Evolutionary conservation across 2,329 filamentous ascomycete species (phyloP), one percentile per base, ranked within the genome.

Genomic region (Dactylellina parvicollis): DNA sequence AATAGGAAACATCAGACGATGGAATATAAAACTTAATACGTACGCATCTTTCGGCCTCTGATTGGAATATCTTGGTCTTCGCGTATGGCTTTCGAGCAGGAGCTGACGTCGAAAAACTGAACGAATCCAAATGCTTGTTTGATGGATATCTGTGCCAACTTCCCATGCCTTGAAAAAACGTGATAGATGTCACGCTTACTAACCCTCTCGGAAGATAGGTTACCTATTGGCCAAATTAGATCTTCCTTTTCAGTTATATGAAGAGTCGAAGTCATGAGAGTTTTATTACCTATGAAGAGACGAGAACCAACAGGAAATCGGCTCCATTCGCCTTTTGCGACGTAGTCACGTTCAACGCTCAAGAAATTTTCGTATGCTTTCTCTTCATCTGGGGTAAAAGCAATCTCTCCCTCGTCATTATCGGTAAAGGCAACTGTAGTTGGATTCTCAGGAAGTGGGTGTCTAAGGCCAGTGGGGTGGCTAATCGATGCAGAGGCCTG

Each of bases 61-160:
- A 98, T 88, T 75, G 92, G 87, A 40, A 88, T 86, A 8, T 91
- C 92, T 81, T 98, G 92, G 74, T 97, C 88, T 34, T 85, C 85
- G 34, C 90, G 85, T 77, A 98, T 85, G 3, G 94, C 94, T 47
- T 85, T 84, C 65, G 86, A 84, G 75, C 92, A 96, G 78, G 94
- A 89, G 1, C 86, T 84, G 2, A 88, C 83, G 28, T 92, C 89
- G 76, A 96, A 86, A 76, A 96, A 99, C 80, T 98, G 95, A 34
- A 98, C 92, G 79, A 98, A 99, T 1, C 95, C 95, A 81, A 96
- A 98, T 1, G 93, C 93, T 76, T 95, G 92, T 81, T 98, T 98
- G 77, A 98, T 92, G 0, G 92, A 96, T 72, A 98, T 95, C 80
- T 99, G 95, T 1, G 93, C 94, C 49, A 99, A 84, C 74, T 89